Evolutionary conservation across 495 filamentous ascomycete genomes (phyloP).

Genomic region (Sabuloglossum arenarium): DNA sequence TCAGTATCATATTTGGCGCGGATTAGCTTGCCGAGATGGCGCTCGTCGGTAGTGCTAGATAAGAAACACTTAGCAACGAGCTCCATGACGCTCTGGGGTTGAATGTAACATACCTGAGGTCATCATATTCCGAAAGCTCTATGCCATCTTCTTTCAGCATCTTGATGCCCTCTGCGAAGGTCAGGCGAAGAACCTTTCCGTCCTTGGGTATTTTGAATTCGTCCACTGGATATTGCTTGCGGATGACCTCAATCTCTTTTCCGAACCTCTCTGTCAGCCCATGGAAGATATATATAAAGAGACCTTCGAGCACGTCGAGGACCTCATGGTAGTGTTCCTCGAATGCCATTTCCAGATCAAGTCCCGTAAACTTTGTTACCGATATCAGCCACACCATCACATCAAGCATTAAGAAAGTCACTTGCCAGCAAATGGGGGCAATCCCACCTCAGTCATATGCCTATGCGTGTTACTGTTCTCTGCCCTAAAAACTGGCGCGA

Average conservation of each 20-base stretch:
- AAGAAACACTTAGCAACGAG: background rate
- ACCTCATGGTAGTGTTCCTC: constrained; percentile 26
- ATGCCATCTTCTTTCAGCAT: constrained; percentile 65
- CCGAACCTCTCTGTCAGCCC: constrained; percentile 17
- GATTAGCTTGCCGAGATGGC: constrained; percentile 70
- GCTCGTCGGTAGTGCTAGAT: constrained; percentile 54
- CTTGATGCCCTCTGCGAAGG: constrained; percentile 67
- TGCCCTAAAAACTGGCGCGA: constrained; percentile 24
- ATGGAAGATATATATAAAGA: constrained; percentile 25
- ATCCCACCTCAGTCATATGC: constrained; percentile 21
- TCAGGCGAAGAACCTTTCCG: constrained; percentile 62
- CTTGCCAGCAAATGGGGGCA: background rate
- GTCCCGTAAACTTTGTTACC: constrained; percentile 18
- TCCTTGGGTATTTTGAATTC: constrained; percentile 29
- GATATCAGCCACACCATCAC: background rate
- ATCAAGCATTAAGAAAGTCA: background rate
- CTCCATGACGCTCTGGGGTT: constrained; percentile 5
- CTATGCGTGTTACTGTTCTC: constrained; percentile 25
- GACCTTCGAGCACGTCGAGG: constrained; percentile 19
- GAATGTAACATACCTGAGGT: constrained; percentile 35
- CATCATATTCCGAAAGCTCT: constrained; percentile 53
- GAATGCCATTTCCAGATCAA: constrained; percentile 26
- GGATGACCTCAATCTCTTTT: constrained; percentile 21
- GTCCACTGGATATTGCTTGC: constrained; percentile 20
- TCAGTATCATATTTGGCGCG: constrained; percentile 70